These are phyloP conservation scores for Yamadazyma triangularis DNA, from an alignment of 1,139 yeast genomes.

Conservation along the genomic window DNA sequence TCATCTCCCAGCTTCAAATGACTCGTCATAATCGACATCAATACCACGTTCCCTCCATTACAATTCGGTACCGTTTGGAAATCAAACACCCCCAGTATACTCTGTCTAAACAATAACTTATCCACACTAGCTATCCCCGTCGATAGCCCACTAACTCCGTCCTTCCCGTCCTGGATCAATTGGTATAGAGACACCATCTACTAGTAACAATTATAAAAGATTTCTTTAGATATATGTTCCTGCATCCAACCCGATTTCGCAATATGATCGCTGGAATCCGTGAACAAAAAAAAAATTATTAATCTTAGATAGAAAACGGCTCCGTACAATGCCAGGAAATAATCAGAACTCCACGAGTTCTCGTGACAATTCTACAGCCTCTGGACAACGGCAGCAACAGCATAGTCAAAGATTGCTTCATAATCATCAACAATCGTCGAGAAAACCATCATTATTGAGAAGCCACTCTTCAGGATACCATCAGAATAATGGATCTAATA, in stretches of 20 bases:
- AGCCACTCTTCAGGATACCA: conserved; percentile 14
- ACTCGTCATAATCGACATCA: conserved; percentile 21
- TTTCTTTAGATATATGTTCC: too few species aligned
- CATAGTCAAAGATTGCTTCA: conserved; percentile 6
- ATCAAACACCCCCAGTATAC: conserved; percentile 22
- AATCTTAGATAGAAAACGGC: not conserved
- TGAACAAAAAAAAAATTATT: not conserved
- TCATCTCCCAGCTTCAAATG: conserved; percentile 18
- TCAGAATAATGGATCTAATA: conserved; percentile 1
- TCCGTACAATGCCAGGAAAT: not conserved
- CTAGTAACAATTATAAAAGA: too few species aligned
- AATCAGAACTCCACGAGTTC: not conserved
- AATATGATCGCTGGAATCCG: not conserved
- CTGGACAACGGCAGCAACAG: conserved; percentile 6
- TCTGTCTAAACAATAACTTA: conserved; percentile 2
- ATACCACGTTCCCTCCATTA: conserved; percentile 18
- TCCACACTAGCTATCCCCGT: conserved; percentile 13
- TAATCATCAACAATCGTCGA: conserved; percentile 9
- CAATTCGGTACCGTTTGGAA: conserved; percentile 36
- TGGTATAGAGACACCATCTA: conserved; percentile 14
- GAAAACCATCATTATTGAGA: conserved; percentile 20
- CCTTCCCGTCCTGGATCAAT: conserved; percentile 4
- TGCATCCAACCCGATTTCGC: too few species aligned
- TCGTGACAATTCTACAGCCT: conserved; percentile 4
- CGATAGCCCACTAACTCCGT: conserved; percentile 2